Conservation (phyloP, 2,329 filamentous ascomycete species). For the Raffaelea arxii region DNA sequence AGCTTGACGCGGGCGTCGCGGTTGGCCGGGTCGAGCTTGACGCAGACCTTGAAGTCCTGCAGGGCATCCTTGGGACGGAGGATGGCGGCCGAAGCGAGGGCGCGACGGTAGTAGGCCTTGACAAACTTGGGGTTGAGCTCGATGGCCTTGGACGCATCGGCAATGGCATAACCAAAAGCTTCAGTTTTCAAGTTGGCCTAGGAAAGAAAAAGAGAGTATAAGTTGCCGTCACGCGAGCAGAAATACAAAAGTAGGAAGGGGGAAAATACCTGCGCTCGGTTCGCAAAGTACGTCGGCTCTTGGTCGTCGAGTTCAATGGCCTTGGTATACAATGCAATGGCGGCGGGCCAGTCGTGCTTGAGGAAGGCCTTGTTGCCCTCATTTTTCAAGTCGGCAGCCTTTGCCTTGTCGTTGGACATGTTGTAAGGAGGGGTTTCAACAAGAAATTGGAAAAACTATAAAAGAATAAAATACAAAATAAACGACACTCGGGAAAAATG, state of each 20-base stretch:
- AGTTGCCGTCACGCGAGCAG: conserved; percentile 37
- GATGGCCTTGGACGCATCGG: conserved; percentile 83
- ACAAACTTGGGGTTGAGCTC: conserved; percentile 80
- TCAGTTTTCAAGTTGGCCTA: conserved; percentile 94
- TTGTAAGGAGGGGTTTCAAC: not conserved
- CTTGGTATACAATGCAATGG: conserved; percentile 75
- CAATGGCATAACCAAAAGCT: conserved; percentile 84
- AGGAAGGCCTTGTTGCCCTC: conserved; percentile 91
- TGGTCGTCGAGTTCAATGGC: conserved; percentile 77
- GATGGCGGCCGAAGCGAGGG: conserved; percentile 84
- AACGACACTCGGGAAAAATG: not conserved
- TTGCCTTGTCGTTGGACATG: conserved; percentile 37
- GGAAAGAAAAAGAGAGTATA: not conserved
- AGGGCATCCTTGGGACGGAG: conserved; percentile 80
- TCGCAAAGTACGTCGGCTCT: conserved; percentile 86
- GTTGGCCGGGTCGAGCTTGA: conserved; percentile 77
- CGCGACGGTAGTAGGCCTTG: conserved; percentile 94
- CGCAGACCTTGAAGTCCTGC: conserved; percentile 84
- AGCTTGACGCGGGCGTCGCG: conserved; percentile 86
- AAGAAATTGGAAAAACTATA: not conserved
- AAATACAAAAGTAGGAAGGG: not conserved
- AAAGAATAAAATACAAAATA: not conserved
- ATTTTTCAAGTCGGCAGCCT: conserved; percentile 79
- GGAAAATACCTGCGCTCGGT: conserved; percentile 71
- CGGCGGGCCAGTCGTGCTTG: conserved; percentile 73